Conservation (phyloP, 495 filamentous ascomycete species). For the Lasiosphaeria miniovina region DNA sequence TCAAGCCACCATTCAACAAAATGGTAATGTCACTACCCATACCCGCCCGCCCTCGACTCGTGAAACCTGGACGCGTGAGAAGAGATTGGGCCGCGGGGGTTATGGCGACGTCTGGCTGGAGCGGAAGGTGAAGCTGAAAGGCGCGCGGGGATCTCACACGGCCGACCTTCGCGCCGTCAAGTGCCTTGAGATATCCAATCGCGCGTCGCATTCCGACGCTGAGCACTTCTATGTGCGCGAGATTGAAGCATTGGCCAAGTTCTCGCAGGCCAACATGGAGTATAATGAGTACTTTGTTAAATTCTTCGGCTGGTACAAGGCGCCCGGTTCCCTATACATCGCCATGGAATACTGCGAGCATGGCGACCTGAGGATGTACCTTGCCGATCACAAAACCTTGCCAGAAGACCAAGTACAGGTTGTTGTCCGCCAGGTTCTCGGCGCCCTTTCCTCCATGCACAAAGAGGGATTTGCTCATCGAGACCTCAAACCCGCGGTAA, state of each 20-base stretch:
- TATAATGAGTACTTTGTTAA: slow-evolving; percentile 28
- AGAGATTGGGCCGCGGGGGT: slow-evolving; percentile 28
- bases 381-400: slow-evolving; percentile 16
- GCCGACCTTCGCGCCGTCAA: slow-evolving; percentile 30
- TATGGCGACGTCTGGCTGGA: slow-evolving; percentile 39
- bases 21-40: slow-evolving; percentile 5
- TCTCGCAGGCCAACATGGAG: slow-evolving; percentile 31
- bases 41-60: slow-evolving; percentile 3
- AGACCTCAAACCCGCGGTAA: slow-evolving; percentile 49
- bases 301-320: slow-evolving; percentile 41
- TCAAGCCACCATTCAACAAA: not conserved
- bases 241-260: slow-evolving; percentile 42
- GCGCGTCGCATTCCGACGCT: not conserved
- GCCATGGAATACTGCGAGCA: slow-evolving; percentile 43
- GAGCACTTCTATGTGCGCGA: slow-evolving; percentile 34
- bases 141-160: slow-evolving; percentile 17
- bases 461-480: slow-evolving; percentile 46
- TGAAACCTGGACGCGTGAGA: slow-evolving; percentile 29
- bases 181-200: slow-evolving; percentile 14
- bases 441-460: slow-evolving; percentile 48
- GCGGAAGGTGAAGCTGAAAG: slow-evolving; percentile 26
- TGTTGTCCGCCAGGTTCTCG: slow-evolving; percentile 42
- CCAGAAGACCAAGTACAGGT: slow-evolving; percentile 38
- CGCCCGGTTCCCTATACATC: slow-evolving; percentile 28
- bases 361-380: slow-evolving; percentile 33